Evolutionary conservation across 1,284 basidiomycete species (phyloP).

Genomic region (Serendipita sp.): DNA sequence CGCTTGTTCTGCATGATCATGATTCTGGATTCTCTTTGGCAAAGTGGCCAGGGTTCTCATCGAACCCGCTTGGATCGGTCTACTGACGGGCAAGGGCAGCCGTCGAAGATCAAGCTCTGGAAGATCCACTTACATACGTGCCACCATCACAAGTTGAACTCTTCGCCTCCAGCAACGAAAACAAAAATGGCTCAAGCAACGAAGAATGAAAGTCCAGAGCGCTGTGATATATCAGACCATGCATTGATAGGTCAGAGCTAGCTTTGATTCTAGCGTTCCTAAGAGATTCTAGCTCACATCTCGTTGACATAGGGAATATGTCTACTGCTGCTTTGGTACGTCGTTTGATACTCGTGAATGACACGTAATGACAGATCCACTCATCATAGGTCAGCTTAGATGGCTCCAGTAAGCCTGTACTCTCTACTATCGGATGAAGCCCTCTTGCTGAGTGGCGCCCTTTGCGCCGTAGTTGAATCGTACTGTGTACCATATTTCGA

Average conservation of each 20-base stretch:
- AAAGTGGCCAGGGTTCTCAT: no score
- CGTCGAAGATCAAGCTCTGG: no score
- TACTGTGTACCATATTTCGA: constrained; percentile 90
- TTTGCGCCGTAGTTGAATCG: constrained; percentile 49
- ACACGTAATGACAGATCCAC: constrained; percentile 10
- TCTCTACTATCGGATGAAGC: neutral
- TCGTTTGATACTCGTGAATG: constrained; percentile 10
- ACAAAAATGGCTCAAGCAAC: neutral
- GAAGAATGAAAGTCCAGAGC: neutral
- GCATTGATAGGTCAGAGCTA: neutral
- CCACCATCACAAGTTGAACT: neutral
- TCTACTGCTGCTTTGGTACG: constrained; percentile 61
- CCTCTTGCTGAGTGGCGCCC: neutral
- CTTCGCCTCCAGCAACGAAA: neutral
- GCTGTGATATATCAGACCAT: neutral
- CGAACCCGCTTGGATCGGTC: no score
- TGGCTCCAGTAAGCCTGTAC: constrained; percentile 47
- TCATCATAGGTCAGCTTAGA: constrained; percentile 48
- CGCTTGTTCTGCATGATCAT: neutral
- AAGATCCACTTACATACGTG: no score
- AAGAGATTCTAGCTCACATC: neutral
- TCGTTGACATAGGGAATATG: constrained; percentile 49
- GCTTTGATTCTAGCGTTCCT: neutral
- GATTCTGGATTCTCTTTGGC: neutral
- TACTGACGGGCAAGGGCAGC: no score